phyloP scores from a whole-genome alignment of 2,329 filamentous ascomycete genomes.

The Capronia americana region DNA sequence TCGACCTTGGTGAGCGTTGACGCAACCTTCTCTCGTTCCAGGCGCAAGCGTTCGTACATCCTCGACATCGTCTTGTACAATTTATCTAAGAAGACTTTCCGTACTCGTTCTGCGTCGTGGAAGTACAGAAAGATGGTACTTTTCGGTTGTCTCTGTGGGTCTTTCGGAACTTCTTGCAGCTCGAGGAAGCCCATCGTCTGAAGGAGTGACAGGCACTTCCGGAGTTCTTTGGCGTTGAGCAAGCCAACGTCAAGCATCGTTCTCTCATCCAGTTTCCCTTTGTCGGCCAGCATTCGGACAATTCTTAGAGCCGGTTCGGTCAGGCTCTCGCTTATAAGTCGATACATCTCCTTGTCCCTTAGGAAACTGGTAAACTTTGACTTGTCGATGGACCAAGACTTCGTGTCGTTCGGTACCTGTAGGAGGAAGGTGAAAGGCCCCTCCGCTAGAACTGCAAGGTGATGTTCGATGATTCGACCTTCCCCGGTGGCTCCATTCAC shows the following conservation, averaged over 20 bases:
- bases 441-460: conserved; percentile 58
- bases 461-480: conserved; percentile 36
- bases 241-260: conserved; percentile 79
- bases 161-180: conserved; percentile 91
- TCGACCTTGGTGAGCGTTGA: conserved; percentile 81
- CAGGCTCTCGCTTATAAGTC: conserved; percentile 57
- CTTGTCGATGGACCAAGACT: conserved; percentile 86
- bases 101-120: conserved; percentile 77
- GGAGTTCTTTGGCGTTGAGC: conserved; percentile 83
- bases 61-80: conserved; percentile 90
- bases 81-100: conserved; percentile 74
- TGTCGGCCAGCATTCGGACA: conserved; percentile 80
- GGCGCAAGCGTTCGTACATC: conserved; percentile 77
- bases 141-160: conserved; percentile 79
- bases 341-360: conserved; percentile 79
- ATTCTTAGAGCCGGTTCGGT: conserved; percentile 64
- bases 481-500: conserved; percentile 18
- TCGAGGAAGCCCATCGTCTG: conserved; percentile 86
- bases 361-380: conserved; percentile 72
- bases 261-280: conserved; percentile 95
- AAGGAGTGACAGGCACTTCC: conserved; percentile 82
- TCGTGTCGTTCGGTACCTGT: conserved; percentile 56
- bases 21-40: conserved; percentile 74
- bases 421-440: conserved; percentile 49
- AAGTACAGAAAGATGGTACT: conserved; percentile 91